Base-by-base conservation (phyloP, 192 early-diverging fungal genomes). In the Backusella luteola region DNA sequence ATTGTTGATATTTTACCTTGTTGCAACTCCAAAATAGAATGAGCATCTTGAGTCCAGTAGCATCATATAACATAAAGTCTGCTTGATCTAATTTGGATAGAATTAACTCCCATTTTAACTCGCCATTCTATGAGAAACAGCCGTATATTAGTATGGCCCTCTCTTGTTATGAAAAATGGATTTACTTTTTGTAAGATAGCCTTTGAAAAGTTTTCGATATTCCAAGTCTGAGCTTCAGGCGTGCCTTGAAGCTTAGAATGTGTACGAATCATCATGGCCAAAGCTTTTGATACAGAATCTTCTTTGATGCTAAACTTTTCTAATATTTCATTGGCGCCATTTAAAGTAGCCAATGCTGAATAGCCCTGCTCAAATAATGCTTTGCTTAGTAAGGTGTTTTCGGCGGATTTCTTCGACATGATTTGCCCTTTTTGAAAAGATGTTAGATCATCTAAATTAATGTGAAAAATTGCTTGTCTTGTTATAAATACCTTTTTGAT, bases 251-350 rank as follows among this genome's bases (percentile, higher is more conserved):
- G 66, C 8, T 77, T 81, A 26, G 73, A 49, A 52, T 81, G 84
- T 9, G 85, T 87, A 19, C 66, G 66, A 21, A 83, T 83, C 87
- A 95, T 92, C 87, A 91, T 87, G 32, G 82, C 86, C n/a, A 95
- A 56, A 21, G 83, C 82, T 19, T 84, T 84, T 15, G 90, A 89
- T 42, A 94, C 86, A 49, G 83, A 77, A n/a, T 86, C 80, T 35
- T 86, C 86, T 38, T 69, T 67, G 6, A 81, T 23, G 21, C 41
- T 34, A 38, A 49, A 34, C 32, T 71, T 71, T 14, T 71, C 73
- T 53, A 74, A 46, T 21, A 53, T 39, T 59, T 63, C 56, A 39
- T 67, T 56, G 76, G 70, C 75, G 34, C 39, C 56, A 21, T 69
- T 46, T 34, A 70, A n/a, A 9, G 38, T 76, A 11, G 39, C 23